Percentiles rank a stretch among this genome's conserved stretches.
Evolutionary conservation across 1,284 basidiomycete species (phyloP).

Genomic region (Porogramme epimiltina): DNA sequence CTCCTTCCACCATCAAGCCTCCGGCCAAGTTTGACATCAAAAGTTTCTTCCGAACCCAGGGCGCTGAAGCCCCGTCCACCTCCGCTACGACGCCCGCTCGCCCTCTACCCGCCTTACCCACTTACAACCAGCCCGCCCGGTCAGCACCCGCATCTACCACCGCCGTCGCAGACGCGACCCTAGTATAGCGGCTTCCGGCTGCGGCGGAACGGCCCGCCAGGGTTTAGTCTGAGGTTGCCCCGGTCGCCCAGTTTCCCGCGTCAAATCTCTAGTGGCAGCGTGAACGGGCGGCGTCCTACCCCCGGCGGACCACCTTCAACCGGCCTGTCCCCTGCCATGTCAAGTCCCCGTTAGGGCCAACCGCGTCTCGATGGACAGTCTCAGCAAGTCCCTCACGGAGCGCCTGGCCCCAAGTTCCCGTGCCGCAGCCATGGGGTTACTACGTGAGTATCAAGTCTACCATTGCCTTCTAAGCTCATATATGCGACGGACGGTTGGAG

Average conservation of each 20-base stretch:
- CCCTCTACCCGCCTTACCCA: constrained; percentile 45
- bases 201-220: constrained; percentile 34
- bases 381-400: constrained; percentile 37
- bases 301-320: constrained; percentile 50
- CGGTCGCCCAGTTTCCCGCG: constrained; percentile 68
- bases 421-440: constrained; percentile 37
- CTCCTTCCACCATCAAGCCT: no score
- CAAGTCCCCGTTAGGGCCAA: constrained; percentile 65
- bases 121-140: constrained; percentile 37
- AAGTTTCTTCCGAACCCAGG: constrained; percentile 67
- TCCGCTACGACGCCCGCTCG: constrained; percentile 41
- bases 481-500: constrained; percentile 42
- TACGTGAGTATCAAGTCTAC: constrained; percentile 35
- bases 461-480: constrained; percentile 37
- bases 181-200: constrained; percentile 41
- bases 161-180: constrained; percentile 46
- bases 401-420: constrained; percentile 37
- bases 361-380: constrained; percentile 53
- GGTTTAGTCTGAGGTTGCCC: constrained; percentile 47
- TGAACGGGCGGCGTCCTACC: constrained; percentile 54
- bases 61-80: constrained; percentile 37
- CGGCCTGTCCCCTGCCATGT: constrained; percentile 48
- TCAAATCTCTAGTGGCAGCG: constrained; percentile 63
- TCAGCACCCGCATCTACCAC: constrained; percentile 43
- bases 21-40: no score